Evolutionary conservation across 805 yeast genomes (phyloP).

Genomic region (Tetrapisispora namnaoensis): DNA sequence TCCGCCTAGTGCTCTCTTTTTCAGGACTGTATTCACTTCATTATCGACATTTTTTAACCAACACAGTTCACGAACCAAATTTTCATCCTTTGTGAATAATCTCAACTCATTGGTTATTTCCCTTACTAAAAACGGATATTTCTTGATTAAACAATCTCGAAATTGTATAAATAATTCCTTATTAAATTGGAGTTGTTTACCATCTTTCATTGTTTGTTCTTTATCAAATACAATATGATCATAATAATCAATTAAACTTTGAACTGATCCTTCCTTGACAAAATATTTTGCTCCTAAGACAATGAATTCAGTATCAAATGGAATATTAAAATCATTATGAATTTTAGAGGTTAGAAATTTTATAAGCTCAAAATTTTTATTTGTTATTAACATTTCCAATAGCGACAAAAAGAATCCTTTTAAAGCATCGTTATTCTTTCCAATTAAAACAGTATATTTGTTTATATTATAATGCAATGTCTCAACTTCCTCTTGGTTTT

Average conservation of each 20-base stretch:
- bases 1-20: slow-evolving; percentile 4
- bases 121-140: slow-evolving; percentile 13
- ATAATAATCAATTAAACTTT: slow-evolving; percentile 12
- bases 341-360: slow-evolving; percentile 8
- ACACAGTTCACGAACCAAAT: slow-evolving; percentile 7
- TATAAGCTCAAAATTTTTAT: slow-evolving; percentile 10
- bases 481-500: not conserved
- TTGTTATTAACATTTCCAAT: slow-evolving; percentile 9
- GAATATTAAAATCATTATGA: slow-evolving; percentile 8
- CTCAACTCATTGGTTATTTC: slow-evolving; percentile 19
- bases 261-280: slow-evolving; percentile 13
- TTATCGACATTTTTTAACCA: slow-evolving; percentile 7
- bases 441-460: slow-evolving; percentile 1
- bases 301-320: slow-evolving; percentile 11
- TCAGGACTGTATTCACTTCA: slow-evolving; percentile 2
- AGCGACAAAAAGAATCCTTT: slow-evolving; percentile 11
- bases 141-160: slow-evolving; percentile 12
- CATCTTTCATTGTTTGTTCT: not conserved
- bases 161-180: slow-evolving; percentile 11
- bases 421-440: slow-evolving; percentile 3
- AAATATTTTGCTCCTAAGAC: slow-evolving; percentile 15
- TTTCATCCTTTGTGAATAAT: slow-evolving; percentile 8
- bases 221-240: not conserved
- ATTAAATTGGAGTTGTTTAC: slow-evolving; percentile 1
- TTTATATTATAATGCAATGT: not conserved